Evolutionary conservation across 2,329 filamentous ascomycete genomes (phyloP).

Genomic region (Aureobasidium sp.): DNA sequence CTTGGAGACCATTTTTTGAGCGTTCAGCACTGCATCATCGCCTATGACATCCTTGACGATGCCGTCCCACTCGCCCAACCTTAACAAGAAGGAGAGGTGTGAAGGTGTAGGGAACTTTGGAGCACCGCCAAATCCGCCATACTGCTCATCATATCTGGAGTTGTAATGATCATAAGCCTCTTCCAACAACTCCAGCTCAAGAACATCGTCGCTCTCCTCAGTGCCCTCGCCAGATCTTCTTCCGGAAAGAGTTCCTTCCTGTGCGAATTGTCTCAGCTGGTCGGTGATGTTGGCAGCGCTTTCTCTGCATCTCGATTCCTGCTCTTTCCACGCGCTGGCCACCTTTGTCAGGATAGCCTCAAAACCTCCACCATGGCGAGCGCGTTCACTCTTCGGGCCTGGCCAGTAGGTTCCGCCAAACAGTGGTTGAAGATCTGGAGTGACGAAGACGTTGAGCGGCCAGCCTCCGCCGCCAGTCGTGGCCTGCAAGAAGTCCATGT

Average conservation of each 20-base stretch:
- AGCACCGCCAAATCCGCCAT: conserved; percentile 67
- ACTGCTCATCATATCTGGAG: conserved; percentile 67
- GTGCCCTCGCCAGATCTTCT: conserved; percentile 22
- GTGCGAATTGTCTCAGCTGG: conserved; percentile 79
- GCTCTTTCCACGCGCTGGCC: conserved; percentile 65
- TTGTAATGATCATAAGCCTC: conserved; percentile 79
- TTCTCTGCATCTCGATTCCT: conserved; percentile 73
- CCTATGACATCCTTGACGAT: conserved; percentile 85
- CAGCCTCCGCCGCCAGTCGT: conserved; percentile 86
- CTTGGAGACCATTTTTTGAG: conserved; percentile 69
- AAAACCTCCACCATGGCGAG: conserved; percentile 60
- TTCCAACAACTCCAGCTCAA: conserved; percentile 87
- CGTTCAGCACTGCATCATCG: conserved; percentile 64
- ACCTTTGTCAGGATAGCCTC: conserved; percentile 78
- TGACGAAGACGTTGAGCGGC: conserved; percentile 95
- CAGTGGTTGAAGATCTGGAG: conserved; percentile 83
- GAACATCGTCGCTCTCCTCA: conserved; percentile 48
- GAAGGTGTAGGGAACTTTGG: conserved; percentile 88
- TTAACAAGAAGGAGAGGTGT: conserved; percentile 75
- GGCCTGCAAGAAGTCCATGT: conserved; percentile 97
- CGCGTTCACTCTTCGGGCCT: conserved; percentile 57
- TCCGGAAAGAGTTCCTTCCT: conserved; percentile 65
- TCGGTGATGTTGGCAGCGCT: conserved; percentile 76
- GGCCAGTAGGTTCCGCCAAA: conserved; percentile 98
- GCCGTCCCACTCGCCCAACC: conserved; percentile 62